Conservation (phyloP, 2,329 filamentous ascomycete genomes). For the Dactylellina sp. region DNA sequence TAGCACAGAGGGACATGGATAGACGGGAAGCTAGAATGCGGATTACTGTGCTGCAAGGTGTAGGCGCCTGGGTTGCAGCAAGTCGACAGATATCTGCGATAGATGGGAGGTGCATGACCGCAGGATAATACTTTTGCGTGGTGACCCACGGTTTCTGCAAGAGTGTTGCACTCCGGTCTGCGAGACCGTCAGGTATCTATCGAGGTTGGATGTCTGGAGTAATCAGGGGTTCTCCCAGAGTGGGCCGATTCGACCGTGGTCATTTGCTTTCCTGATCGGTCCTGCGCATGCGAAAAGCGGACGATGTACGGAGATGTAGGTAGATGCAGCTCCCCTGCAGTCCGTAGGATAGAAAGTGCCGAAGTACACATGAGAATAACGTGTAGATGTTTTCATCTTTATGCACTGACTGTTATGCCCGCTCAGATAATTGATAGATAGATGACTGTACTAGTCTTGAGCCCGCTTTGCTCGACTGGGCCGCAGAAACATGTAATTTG, state of each 20-base stretch:
- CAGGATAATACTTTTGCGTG: not conserved
- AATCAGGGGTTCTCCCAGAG: not conserved
- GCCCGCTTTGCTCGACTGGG: too few species aligned
- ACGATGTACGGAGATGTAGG: conserved; percentile 14
- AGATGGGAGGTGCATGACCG: not conserved
- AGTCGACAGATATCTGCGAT: conserved; percentile 3
- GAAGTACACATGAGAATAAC: conserved; percentile 2
- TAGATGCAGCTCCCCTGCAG: conserved; percentile 25
- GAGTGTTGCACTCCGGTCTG: not conserved
- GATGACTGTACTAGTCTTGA: too few species aligned
- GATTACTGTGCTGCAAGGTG: conserved; percentile 16
- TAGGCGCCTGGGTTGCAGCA: conserved; percentile 33
- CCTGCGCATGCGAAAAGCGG: conserved; percentile 42
- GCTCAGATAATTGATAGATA: conserved; percentile 4
- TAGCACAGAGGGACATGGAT: conserved; percentile 12
- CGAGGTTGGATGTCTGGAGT: not conserved
- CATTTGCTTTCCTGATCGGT: conserved; percentile 44
- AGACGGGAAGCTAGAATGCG: conserved; percentile 27
- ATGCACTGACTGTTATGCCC: not conserved
- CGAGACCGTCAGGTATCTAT: not conserved
- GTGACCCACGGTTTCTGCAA: not conserved
- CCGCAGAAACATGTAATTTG: conserved; percentile 15
- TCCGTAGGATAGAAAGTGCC: conserved; percentile 16
- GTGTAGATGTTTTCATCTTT: conserved; percentile 6
- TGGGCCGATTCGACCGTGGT: too few species aligned